Evolutionary conservation across 495 filamentous ascomycete genomes (phyloP), one percentile per base, ranked within the genome.

Genomic region (Aspergillus taichungensis): DNA sequence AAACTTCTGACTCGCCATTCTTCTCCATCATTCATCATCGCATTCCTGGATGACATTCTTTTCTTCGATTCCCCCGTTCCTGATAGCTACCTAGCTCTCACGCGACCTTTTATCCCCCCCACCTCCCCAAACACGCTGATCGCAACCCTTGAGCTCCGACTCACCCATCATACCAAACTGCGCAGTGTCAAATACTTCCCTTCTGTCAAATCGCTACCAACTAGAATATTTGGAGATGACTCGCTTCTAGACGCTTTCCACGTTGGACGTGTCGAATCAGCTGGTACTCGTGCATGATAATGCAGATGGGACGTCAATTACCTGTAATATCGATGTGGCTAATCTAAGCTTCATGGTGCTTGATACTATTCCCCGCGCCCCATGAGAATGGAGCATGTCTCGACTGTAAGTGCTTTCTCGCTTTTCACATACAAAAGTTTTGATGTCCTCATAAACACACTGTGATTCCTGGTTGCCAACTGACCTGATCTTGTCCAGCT

Each of bases 351-450:
- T 59, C 56, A 58, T 57, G 59, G 58, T 65, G 59, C 48, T 55
- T 64, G 53, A 55, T 50, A 57, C 60, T 61, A 45, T 56, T 51
- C 48, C 44, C 55, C 46, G 57, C 57, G 45, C 51, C 48, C 54
- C 58, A 52, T 59, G 52, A 70, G 57, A 39, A 73, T 73, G 70
- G 69, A 72, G 56, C 66, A 72, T 66, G 55, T 72, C 47, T 71
- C 71, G 40, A 74, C 68, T 12, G 69, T 74, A 59, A 63, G 68
- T 56, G 8, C 28, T 13, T 12, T 42, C 27, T 49, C 4, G 1
- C 18, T 24, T 24, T 43, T 40, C 34, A 7, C 38, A 36, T 38
- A 35, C 37, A 42, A 31, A 34, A 45, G 13, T 36, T 30, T 35
- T 28, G 11, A 12, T 40, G 12, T 44, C 37, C 5, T 34, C n/a